Evolutionary conservation across 202 grass and related monocot genomes (phyloP), one percentile per base, ranked within the genome.

Genomic region (Hordeum pubiflorum): DNA sequence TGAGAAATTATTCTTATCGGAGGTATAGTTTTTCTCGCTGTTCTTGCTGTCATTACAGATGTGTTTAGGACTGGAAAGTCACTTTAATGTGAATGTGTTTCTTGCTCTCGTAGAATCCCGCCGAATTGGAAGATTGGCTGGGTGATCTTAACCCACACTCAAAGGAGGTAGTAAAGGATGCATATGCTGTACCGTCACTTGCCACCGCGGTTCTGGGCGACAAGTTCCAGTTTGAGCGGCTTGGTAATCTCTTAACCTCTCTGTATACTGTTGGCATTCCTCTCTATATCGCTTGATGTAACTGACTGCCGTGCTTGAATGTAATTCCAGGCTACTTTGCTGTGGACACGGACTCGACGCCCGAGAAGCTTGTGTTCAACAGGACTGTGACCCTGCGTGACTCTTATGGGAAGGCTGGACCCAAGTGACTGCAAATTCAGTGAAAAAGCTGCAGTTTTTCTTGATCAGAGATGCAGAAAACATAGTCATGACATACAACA

Each of bases 201-300:
- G 79, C 86, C 1, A 81, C 54, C 2, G 84, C 92, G 0, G 82
- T 87, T 7, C 38, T 88, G 41, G 92, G 90, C 12, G 90, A 95
- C 46, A 93, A 88, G 27, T 98, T 95, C 83, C 95, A 98, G 76
- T 98, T 98, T 44, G 95, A 98, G 75, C 88, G 95, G 8, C 88
- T 98, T 40, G 95, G 95, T 98, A 91, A 78, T 72, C 24, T 78
- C 79, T 27, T 14, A 40, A 72, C 69, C 58, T 84, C 58, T 84
- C 32, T 54, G 27, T 44, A 36, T 67, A 9, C 9, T 17, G 15
- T 44, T 15, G 37, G 1, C 33, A 33, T 39, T 55, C 15, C 46
- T 36, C 32, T 56, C 56, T 26, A 0, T 3, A 24, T 64, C 29
- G 64, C 26, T 32, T 15, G 22, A 54, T 29, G 11, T 12, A 86